Evolutionary conservation across 495 filamentous ascomycete genomes (phyloP), one percentile per base, ranked within the genome.

Genomic region (Penicillium psychrofluorescens): DNA sequence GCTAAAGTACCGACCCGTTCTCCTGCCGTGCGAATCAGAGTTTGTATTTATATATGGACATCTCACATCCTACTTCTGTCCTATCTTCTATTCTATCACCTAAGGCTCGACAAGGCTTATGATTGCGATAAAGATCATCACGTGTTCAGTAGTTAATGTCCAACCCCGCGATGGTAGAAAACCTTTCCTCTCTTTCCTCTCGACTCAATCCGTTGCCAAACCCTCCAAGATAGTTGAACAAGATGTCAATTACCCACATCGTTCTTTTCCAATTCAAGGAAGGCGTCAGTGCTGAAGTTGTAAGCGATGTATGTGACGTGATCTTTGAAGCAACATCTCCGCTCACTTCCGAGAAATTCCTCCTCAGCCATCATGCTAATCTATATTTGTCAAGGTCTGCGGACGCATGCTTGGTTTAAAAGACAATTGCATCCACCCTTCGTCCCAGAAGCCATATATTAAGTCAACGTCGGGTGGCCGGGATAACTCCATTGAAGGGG

Each of bases 401-500:
- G 35, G 45, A 8, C 58, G 57, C n/a, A 64, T 74, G 61, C 49
- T 71, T 4, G 53, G 38, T 0, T 48, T 72, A 6, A 68, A 56
- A 47, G 54, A 68, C 4, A 60, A 50, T 15, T 77, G 73, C 28
- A 11, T 76, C 14, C 66, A 75, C 40, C 71, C 70, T 5, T 39
- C 46, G n/a, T 63, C 72, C 4, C 54, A 64, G 7, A 46, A 55
- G 13, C 62, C 64, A 4, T 74, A 74, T 46, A 78, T 89, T 49
- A 67, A 68, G 36, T 66, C 76, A 1, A 52, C 70, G 5, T 75
- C 68, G 1, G 84, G 80, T 2, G 84, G 85, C 0, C 60, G 55
- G 40, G 77, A 88, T 49, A 84, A 81, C 53, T 85, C 80, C 1
- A 61, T 63, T 0, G 84, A 88, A 59, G 82, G 77, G 6, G 59